Percentiles rank a stretch among this genome's conserved stretches.
Conservation (phyloP, 306 rosid genomes). For the Trifolium pratense region DNA sequence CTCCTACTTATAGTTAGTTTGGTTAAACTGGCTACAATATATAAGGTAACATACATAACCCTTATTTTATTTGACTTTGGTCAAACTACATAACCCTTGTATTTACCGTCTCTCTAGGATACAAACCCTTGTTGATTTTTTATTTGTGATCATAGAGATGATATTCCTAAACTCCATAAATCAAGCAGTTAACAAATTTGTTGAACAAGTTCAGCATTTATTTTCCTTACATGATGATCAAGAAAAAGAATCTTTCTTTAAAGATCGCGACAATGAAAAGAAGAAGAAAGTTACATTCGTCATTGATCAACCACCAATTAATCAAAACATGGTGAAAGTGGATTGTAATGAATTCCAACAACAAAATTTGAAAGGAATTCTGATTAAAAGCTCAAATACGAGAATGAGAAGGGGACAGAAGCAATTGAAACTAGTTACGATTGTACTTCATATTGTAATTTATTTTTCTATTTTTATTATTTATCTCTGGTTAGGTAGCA, state of each 20-base stretch:
- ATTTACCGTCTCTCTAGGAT: background rate
- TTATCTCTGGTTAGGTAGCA: too few species aligned
- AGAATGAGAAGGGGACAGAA: too few species aligned
- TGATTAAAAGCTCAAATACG: background rate
- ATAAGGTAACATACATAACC: too few species aligned
- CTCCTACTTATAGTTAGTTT: too few species aligned
- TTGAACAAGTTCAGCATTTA: too few species aligned
- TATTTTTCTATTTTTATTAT: too few species aligned
- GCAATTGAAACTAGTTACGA: too few species aligned
- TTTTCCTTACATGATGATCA: background rate
- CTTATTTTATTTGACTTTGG: too few species aligned
- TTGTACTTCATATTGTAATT: background rate
- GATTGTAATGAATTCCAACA: background rate
- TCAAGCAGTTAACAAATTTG: background rate
- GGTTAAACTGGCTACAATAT: too few species aligned
- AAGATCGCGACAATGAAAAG: background rate
- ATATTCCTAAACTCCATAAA: background rate
- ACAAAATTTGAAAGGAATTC: background rate
- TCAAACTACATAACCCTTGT: too few species aligned
- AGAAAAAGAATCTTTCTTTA: background rate
- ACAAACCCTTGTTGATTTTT: background rate
- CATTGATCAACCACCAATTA: background rate
- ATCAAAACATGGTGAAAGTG: background rate
- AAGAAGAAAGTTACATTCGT: background rate
- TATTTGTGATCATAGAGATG: background rate